phyloP scores from a whole-genome alignment of 805 yeast species.

The Starmerella etchellsii region DNA sequence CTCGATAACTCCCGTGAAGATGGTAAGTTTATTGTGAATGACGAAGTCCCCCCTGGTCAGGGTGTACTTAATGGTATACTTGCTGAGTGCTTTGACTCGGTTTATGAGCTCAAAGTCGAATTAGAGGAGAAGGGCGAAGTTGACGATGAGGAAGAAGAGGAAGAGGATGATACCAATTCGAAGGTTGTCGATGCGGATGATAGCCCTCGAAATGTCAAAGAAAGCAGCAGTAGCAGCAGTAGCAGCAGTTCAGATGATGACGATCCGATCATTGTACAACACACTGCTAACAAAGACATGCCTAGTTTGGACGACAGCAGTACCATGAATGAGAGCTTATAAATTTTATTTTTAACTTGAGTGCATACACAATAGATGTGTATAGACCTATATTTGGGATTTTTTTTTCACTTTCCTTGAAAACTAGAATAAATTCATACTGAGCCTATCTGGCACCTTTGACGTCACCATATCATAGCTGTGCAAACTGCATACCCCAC shows the following conservation, averaged over 20 bases:
- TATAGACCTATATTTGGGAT: too few relatives aligned
- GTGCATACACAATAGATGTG: too few relatives aligned
- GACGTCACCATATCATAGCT: too few relatives aligned
- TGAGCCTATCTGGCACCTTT: too few relatives aligned
- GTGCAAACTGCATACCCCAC: too few relatives aligned
- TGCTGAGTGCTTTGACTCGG: slow-evolving; percentile 88
- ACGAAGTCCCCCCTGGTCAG: slow-evolving; percentile 94
- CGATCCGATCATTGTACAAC: not conserved
- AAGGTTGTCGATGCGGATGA: slow-evolving; percentile 7
- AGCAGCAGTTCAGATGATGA: not conserved
- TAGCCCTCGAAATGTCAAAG: too few relatives aligned
- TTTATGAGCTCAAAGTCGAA: slow-evolving; percentile 65
- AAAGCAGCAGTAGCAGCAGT: not conserved
- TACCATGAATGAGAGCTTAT: not conserved
- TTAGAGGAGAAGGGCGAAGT: slow-evolving; percentile 20
- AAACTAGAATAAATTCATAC: too few relatives aligned
- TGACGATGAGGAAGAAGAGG: slow-evolving; percentile 8
- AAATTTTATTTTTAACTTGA: not conserved
- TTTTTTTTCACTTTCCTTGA: too few relatives aligned
- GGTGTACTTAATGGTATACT: slow-evolving; percentile 83
- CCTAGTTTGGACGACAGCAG: not conserved
- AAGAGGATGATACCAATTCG: slow-evolving; percentile 7
- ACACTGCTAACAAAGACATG: not conserved
- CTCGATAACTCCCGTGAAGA: slow-evolving; percentile 76
- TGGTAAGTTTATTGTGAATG: slow-evolving; percentile 82